phyloP scores from a whole-genome alignment of 345 rosid genomes.

The Capsella bursapastoris region DNA sequence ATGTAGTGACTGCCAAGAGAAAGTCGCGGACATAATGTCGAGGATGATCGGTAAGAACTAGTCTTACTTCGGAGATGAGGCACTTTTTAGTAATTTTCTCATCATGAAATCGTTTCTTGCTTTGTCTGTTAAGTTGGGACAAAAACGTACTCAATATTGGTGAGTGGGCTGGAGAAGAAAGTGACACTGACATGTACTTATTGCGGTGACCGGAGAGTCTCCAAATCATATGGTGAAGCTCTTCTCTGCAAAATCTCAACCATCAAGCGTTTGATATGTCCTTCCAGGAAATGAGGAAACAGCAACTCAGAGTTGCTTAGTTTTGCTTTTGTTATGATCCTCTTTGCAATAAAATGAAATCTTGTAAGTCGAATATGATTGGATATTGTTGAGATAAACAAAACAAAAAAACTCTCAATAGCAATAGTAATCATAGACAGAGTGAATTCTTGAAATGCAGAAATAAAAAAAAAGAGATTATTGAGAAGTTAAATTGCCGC shows the following conservation, averaged over 20 bases:
- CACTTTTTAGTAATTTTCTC: neutral
- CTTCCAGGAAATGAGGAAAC: constrained; percentile 44
- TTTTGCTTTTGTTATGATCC: neutral
- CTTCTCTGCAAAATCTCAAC: constrained; percentile 59
- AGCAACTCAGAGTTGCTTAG: constrained; percentile 17
- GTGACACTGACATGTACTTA: constrained; percentile 74
- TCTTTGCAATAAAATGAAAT: constrained; percentile 19
- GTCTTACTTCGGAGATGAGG: neutral
- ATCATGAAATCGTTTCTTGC: neutral
- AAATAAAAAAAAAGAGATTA: constrained; percentile 13
- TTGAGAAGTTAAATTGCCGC: constrained; percentile 61
- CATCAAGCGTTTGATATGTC: constrained; percentile 56
- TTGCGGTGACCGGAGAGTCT: constrained; percentile 46
- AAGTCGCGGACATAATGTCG: constrained; percentile 74
- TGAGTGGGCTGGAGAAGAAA: constrained; percentile 73
- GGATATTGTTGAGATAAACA: constrained; percentile 15
- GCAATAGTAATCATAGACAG: neutral
- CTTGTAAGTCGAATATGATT: constrained; percentile 2
- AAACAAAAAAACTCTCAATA: constrained; percentile 11
- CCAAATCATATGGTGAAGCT: constrained; percentile 39
- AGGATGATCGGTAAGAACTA: constrained; percentile 64
- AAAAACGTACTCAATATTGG: constrained; percentile 76
- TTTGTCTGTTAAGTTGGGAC: constrained; percentile 28
- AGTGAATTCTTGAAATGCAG: constrained; percentile 26
- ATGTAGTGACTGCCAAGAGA: constrained; percentile 72